Evolutionary conservation across 179 eudicot species (phyloP).

Genomic region (Silene coronaria): DNA sequence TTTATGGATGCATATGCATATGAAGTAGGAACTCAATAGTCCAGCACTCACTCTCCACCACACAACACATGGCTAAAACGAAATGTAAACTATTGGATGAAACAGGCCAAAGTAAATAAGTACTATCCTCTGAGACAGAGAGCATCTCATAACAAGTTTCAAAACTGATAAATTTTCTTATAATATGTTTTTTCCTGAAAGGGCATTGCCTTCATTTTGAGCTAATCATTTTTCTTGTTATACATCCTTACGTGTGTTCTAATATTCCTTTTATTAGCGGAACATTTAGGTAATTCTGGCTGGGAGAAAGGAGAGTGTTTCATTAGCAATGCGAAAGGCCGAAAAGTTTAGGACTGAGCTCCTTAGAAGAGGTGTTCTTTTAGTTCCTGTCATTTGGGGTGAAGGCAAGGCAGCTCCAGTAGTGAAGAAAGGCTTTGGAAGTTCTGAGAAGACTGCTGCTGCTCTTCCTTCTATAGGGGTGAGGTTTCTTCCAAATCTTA

Average conservation of each 20-base stretch:
- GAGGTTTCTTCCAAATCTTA: slow-evolving; percentile 19
- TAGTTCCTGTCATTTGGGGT: slow-evolving; percentile 86
- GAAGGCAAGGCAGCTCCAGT: slow-evolving; percentile 41
- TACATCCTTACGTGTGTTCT: neutral
- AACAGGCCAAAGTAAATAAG: no score
- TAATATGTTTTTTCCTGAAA: neutral
- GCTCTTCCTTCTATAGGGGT: slow-evolving; percentile 95
- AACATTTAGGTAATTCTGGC: slow-evolving; percentile 77
- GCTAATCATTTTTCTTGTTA: neutral
- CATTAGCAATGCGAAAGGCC: slow-evolving; percentile 68
- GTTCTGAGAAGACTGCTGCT: slow-evolving; percentile 47
- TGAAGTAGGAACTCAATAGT: neutral
- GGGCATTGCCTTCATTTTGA: neutral
- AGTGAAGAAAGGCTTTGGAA: slow-evolving; percentile 86
- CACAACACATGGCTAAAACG: no score
- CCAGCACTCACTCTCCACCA: neutral
- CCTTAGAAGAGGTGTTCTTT: slow-evolving; percentile 71
- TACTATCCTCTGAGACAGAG: neutral
- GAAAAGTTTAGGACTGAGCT: slow-evolving; percentile 89
- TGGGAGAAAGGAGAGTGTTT: slow-evolving; percentile 76
- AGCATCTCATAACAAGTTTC: neutral
- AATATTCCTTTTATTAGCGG: slow-evolving; percentile 18
- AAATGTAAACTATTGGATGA: no score
- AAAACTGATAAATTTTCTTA: neutral
- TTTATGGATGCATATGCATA: neutral